These are phyloP conservation scores for Cryptococcus jaspeensis DNA, from an alignment of 1,284 basidiomycete species.

Conservation along the genomic window DNA sequence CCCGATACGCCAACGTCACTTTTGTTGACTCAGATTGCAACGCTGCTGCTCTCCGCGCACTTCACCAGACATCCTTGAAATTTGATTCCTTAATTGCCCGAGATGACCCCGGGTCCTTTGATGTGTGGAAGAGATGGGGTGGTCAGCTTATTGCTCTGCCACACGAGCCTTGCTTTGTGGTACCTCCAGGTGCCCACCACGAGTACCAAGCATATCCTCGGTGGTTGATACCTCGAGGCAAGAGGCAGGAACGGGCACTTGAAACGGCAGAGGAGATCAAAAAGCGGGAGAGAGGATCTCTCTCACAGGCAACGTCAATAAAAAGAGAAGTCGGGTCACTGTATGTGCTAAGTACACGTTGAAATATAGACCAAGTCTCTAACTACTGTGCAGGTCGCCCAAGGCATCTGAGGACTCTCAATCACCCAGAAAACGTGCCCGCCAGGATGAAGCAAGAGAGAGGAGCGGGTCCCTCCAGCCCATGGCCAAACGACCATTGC, in stretches of 20 bases:
- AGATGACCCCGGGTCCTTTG: constrained; percentile 34
- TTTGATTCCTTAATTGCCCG: constrained; percentile 33
- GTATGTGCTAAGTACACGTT: not conserved
- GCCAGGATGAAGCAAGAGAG: constrained; percentile 2
- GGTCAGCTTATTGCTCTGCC: constrained; percentile 39
- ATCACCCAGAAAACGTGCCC: constrained; percentile 23
- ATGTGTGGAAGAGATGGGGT: constrained; percentile 39
- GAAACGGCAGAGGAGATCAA: constrained; percentile 12
- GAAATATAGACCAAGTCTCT: not conserved
- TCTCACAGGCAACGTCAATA: not conserved
- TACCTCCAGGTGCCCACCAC: constrained; percentile 28
- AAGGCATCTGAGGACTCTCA: constrained; percentile 9
- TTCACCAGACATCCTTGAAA: constrained; percentile 15
- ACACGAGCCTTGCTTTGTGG: constrained; percentile 38
- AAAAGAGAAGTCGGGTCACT: not conserved
- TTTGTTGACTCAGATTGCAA: constrained; percentile 25
- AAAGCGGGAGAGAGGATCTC: constrained; percentile 8
- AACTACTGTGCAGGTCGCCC: not conserved
- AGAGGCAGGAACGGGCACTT: not conserved
- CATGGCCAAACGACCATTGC: not conserved
- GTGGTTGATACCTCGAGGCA: not conserved
- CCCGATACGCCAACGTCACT: constrained; percentile 47
- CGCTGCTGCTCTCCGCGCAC: too few relatives aligned
- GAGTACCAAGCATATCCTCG: too few relatives aligned
- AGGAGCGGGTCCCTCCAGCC: not conserved